A percentile compares a stretch with the other conserved stretches of the same genome.
Conservation (phyloP, 2,329 filamentous ascomycete genomes). For the Penicillium digitatum region DNA sequence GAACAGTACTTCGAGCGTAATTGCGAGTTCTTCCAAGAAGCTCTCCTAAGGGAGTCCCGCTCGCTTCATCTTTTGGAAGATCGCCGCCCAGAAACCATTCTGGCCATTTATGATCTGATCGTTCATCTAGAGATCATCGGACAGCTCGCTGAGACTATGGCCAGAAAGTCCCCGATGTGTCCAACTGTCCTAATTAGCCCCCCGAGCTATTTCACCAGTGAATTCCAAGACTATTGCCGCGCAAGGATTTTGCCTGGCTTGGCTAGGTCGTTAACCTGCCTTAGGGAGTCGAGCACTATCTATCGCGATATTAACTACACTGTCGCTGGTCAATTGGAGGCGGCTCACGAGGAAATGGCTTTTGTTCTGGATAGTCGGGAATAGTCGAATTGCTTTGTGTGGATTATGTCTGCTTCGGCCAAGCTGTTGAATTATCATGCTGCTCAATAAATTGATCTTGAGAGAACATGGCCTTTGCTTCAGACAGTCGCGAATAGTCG, state of each 20-base stretch:
- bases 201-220: neutral
- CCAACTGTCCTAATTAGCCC: neutral
- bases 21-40: neutral
- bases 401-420: too few species aligned
- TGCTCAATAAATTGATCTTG: neutral
- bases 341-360: neutral
- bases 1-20: neutral
- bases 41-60: neutral
- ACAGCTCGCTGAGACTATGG: neutral
- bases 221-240: neutral
- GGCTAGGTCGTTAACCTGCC: neutral
- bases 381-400: neutral
- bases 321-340: neutral
- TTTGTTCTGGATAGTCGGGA: neutral
- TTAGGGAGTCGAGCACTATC: neutral
- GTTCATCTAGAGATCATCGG: neutral
- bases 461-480: neutral
- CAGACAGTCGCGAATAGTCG: neutral
- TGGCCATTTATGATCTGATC: neutral
- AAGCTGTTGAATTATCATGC: too few species aligned
- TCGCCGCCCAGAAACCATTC: neutral
- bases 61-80: neutral
- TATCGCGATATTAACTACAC: neutral
- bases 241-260: neutral
- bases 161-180: neutral